These are phyloP conservation scores for Phanerodontia chrysosporium DNA, from an alignment of 768 basidiomycete species.

Conservation along the genomic window DNA sequence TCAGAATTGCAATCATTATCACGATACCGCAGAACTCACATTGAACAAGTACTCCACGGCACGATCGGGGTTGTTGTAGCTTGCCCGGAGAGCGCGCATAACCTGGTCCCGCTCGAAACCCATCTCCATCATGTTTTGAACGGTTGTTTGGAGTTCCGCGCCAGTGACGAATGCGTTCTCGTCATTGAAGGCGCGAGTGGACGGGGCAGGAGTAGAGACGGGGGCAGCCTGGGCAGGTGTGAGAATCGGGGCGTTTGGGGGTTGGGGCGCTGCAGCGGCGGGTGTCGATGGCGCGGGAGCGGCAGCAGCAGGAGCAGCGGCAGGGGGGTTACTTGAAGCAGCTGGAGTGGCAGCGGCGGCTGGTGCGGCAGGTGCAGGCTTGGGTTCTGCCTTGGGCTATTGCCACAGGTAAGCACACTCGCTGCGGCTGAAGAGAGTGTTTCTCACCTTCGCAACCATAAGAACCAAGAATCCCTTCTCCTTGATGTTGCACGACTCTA, in stretches of 20 bases:
- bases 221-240: conserved; percentile 28
- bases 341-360: conserved; percentile 26
- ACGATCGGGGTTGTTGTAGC: conserved; percentile 95
- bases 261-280: conserved; percentile 31
- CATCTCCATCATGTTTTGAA: conserved; percentile 89
- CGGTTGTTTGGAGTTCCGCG: conserved; percentile 65
- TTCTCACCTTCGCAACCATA: conserved; percentile 90
- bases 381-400: background rate
- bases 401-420: background rate
- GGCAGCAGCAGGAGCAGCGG: conserved; percentile 31
- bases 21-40: conserved; percentile 42
- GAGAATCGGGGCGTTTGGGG: conserved; percentile 31
- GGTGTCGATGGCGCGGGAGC: conserved; percentile 33
- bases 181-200: conserved; percentile 39
- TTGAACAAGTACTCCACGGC: conserved; percentile 98
- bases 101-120: conserved; percentile 88
- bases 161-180: conserved; percentile 71
- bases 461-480: conserved; percentile 99
- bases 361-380: conserved; percentile 55
- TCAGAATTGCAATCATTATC: conserved; percentile 1
- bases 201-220: conserved; percentile 5
- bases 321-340: conserved; percentile 27
- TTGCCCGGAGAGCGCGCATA: conserved; percentile 79
- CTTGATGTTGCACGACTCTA: conserved; percentile 87
- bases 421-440: background rate